Conservation (phyloP, 1,284 basidiomycete genomes). For the Fomitopsis pinicola region DNA sequence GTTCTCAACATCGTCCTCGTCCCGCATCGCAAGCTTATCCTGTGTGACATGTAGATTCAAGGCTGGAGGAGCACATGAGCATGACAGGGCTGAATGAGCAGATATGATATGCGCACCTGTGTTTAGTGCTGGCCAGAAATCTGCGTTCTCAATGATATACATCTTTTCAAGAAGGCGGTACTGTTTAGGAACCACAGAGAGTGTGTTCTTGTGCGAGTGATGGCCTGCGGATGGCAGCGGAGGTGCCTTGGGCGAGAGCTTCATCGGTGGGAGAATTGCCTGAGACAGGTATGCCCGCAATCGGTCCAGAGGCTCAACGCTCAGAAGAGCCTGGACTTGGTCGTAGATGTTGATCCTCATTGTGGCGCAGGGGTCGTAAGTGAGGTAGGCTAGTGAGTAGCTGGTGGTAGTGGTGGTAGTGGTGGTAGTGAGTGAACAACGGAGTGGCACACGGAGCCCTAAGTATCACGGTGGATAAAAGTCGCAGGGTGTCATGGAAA, state of each 20-base stretch:
- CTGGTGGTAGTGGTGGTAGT: neutral
- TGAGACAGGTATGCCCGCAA: constrained; percentile 28
- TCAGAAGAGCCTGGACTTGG: neutral
- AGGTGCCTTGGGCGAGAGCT: constrained; percentile 30
- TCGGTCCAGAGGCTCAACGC: neutral
- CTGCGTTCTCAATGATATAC: constrained; percentile 27
- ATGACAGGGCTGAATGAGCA: neutral
- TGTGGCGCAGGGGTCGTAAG: neutral
- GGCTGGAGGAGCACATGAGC: constrained; percentile 4
- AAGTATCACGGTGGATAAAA: neutral
- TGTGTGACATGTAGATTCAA: neutral
- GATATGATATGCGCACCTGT: neutral
- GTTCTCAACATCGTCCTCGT: constrained; percentile 35
- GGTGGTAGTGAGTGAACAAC: neutral
- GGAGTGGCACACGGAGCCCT: neutral
- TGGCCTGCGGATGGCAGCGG: constrained; percentile 37
- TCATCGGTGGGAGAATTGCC: constrained; percentile 46
- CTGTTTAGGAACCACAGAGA: constrained; percentile 41
- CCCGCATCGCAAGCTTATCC: constrained; percentile 9
- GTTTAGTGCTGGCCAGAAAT: neutral
- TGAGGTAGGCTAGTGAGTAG: neutral
- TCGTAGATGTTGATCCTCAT: neutral
- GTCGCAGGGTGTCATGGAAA: neutral
- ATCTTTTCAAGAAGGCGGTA: constrained; percentile 47
- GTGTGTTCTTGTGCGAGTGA: constrained; percentile 39